Percentiles rank a stretch among this genome's conserved stretches.
These are phyloP conservation scores for Epithemia pelagica DNA, from an alignment of 108 stramenopile genomes.

Conservation along the genomic window DNA sequence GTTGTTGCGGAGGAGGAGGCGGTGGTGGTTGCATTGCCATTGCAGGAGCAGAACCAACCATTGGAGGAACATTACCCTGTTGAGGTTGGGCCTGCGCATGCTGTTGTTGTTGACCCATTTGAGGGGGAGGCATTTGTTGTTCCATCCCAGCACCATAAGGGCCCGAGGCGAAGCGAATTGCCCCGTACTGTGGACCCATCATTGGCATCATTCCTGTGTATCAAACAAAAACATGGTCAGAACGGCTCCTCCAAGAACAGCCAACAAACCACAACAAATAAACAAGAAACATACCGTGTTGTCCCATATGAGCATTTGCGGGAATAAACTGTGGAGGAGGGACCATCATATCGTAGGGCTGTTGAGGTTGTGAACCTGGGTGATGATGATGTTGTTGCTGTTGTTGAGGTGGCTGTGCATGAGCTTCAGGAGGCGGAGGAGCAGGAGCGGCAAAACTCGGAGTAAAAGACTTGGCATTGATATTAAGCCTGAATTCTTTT, in stretches of 20 bases:
- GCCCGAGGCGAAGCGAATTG: not conserved
- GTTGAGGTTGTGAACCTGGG: not conserved
- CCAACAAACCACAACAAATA: not conserved
- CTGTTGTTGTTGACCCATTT: slow-evolving; percentile 42
- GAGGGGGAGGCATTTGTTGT: slow-evolving; percentile 24
- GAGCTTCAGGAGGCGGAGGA: slow-evolving; percentile 11
- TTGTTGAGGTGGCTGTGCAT: not conserved
- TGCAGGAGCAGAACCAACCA: slow-evolving; percentile 13
- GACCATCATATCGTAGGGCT: slow-evolving; percentile 6
- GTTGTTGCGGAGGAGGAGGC: slow-evolving; percentile 1
- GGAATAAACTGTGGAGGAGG: slow-evolving; percentile 3
- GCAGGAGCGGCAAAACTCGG: slow-evolving; percentile 35
- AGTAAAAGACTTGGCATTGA: slow-evolving; percentile 70
- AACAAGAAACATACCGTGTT: slow-evolving; percentile 6
- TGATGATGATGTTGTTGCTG: not conserved
- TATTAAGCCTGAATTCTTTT: slow-evolving; percentile 73
- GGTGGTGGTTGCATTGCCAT: slow-evolving; percentile 3
- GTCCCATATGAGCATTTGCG: slow-evolving; percentile 1
- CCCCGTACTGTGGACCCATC: slow-evolving; percentile 53
- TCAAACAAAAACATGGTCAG: not conserved
- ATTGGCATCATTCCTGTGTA: slow-evolving; percentile 66
- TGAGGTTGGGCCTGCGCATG: slow-evolving; percentile 35
- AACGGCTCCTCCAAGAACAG: slow-evolving; percentile 7
- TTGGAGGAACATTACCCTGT: slow-evolving; percentile 17
- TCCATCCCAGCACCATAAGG: not conserved